Conservation (phyloP, 257 asterid genomes). For the Solanum arcanum region DNA sequence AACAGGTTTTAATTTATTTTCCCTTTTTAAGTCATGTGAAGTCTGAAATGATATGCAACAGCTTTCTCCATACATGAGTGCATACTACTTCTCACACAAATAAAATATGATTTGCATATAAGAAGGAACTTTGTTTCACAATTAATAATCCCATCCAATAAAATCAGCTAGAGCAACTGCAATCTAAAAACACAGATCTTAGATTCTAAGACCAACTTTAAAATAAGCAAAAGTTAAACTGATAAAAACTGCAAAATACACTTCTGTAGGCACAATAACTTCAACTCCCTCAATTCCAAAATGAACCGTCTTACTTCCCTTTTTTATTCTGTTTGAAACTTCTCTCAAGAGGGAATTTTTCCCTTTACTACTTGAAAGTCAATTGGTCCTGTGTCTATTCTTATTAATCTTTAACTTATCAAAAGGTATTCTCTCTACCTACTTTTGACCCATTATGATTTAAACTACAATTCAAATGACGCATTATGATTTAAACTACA, state of each 20-base stretch:
- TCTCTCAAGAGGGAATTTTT: background rate
- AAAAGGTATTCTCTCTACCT: background rate
- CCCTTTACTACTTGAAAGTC: background rate
- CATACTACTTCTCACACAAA: background rate
- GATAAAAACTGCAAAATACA: background rate
- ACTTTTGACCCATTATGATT: background rate
- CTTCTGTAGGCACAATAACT: background rate
- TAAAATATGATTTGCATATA: background rate
- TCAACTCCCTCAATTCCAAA: background rate
- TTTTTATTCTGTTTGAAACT: background rate
- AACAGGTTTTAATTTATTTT: background rate
- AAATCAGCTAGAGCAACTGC: background rate
- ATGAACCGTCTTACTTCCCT: background rate
- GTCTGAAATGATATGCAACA: background rate
- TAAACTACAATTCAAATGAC: background rate
- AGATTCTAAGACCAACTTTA: background rate
- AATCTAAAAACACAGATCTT: background rate
- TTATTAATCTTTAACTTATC: background rate
- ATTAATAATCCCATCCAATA: background rate
- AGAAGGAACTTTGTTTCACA: background rate
- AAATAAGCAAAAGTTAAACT: background rate
- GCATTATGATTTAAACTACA: background rate
- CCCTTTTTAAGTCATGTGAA: background rate
- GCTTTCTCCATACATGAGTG: background rate
- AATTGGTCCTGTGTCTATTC: background rate